phyloP scores from a whole-genome alignment of 2,329 filamentous ascomycete genomes.

The Coleophoma crateriformis region DNA sequence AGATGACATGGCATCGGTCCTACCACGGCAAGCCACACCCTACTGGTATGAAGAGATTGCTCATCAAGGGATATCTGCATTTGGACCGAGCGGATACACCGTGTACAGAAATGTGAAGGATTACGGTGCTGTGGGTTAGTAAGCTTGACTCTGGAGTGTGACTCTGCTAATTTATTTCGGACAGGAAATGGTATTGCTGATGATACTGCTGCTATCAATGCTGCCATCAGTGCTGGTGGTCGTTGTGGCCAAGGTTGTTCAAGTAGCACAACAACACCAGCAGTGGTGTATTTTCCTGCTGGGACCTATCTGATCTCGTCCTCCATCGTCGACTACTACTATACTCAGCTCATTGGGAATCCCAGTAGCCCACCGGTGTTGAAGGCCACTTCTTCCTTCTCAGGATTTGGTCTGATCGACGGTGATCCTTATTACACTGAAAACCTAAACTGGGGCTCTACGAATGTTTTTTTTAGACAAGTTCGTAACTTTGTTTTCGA shows the following conservation, averaged over 20 bases:
- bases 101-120: slow-evolving; percentile 16
- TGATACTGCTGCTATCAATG: slow-evolving; percentile 81
- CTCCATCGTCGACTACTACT: slow-evolving; percentile 17
- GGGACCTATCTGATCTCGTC: slow-evolving; percentile 21
- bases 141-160: slow-evolving; percentile 6
- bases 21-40: not conserved
- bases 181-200: slow-evolving; percentile 57
- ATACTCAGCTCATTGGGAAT: slow-evolving; percentile 21
- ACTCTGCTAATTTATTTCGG: not conserved
- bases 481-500: slow-evolving; percentile 63
- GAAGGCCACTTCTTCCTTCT: slow-evolving; percentile 65
- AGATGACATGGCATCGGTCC: not conserved
- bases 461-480: slow-evolving; percentile 62
- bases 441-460: slow-evolving; percentile 67
- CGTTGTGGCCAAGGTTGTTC: slow-evolving; percentile 21
- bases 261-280: slow-evolving; percentile 42
- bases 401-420: slow-evolving; percentile 83
- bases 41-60: slow-evolving; percentile 19
- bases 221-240: slow-evolving; percentile 19
- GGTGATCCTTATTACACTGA: slow-evolving; percentile 71
- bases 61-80: slow-evolving; percentile 15
- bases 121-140: slow-evolving; percentile 8
- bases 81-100: slow-evolving; percentile 11
- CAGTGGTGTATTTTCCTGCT: slow-evolving; percentile 19
- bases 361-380: slow-evolving; percentile 54